These are phyloP conservation scores for Sextonia rubra DNA, from an alignment of 164 flowering plant species.

Conservation along the genomic window DNA sequence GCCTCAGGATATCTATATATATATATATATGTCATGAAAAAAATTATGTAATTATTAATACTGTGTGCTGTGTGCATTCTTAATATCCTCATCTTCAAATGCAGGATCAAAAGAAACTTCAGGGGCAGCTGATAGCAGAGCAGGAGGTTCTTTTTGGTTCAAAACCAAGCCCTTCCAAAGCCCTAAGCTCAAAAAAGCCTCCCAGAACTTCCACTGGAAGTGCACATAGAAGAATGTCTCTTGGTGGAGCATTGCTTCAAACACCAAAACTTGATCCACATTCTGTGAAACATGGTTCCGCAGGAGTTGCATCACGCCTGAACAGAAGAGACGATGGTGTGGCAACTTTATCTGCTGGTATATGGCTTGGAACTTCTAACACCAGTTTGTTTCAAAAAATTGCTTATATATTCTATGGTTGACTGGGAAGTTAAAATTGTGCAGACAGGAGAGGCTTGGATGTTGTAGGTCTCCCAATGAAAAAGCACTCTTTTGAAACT, in stretches of 20 bases:
- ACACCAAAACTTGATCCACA: constrained; percentile 32
- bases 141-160: constrained; percentile 83
- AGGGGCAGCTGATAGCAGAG: constrained; percentile 68
- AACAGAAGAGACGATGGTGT: constrained; percentile 24
- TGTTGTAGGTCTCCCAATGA: constrained; percentile 45
- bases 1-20: neutral
- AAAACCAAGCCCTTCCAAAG: constrained; percentile 84
- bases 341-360: neutral
- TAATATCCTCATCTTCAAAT: neutral
- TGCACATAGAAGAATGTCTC: constrained; percentile 55
- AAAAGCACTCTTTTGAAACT: constrained; percentile 46
- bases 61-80: neutral
- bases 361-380: neutral
- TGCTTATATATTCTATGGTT: neutral
- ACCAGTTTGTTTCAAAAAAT: too few relatives aligned
- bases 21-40: too few relatives aligned
- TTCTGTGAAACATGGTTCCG: constrained; percentile 26
- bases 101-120: constrained; percentile 87
- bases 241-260: constrained; percentile 52
- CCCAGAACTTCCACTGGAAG: constrained; percentile 65
- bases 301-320: constrained; percentile 22
- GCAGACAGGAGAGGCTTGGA: constrained; percentile 67
- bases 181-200: constrained; percentile 51
- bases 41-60: neutral
- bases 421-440: neutral